Conservation (phyloP, 169 alveolate species). For the Neospora caninum region DNA sequence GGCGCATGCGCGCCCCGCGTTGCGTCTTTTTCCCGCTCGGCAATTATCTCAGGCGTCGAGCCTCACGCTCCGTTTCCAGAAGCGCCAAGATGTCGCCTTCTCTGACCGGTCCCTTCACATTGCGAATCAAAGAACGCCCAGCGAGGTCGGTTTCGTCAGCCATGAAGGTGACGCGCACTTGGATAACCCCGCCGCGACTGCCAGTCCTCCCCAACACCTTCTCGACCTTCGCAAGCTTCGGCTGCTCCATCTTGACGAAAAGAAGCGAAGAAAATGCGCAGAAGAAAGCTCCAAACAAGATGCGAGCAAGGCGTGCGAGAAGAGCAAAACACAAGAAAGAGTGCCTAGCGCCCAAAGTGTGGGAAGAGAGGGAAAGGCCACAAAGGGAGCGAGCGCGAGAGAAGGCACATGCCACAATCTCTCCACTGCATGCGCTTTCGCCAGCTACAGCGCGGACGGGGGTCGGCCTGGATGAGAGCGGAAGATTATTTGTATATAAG, state of each 20-base stretch:
- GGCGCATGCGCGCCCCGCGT: background rate
- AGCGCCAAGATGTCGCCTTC: constrained; percentile 97
- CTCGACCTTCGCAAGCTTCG: constrained; percentile 94
- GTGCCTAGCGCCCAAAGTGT: background rate
- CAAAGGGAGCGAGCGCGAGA: background rate
- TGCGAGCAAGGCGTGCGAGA: background rate
- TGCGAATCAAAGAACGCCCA: constrained; percentile 95
- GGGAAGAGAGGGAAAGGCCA: background rate
- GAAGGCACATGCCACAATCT: no score
- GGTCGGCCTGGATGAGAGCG: no score
- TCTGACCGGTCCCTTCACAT: constrained; percentile 98
- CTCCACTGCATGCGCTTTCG: no score
- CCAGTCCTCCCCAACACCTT: constrained; percentile 96
- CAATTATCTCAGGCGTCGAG: constrained; percentile 92
- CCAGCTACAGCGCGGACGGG: no score
- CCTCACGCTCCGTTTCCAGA: constrained; percentile 98
- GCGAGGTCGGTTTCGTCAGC: constrained; percentile 47
- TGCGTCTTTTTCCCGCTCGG: background rate
- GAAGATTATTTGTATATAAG: no score
- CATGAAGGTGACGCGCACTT: constrained; percentile 90
- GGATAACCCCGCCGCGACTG: constrained; percentile 98
- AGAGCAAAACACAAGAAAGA: no score
- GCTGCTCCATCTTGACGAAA: constrained; percentile 72
- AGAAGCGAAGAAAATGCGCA: background rate
- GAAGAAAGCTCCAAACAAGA: background rate